phyloP scores from a whole-genome alignment of 768 basidiomycete species.

The Clitopilus passeckerianus region DNA sequence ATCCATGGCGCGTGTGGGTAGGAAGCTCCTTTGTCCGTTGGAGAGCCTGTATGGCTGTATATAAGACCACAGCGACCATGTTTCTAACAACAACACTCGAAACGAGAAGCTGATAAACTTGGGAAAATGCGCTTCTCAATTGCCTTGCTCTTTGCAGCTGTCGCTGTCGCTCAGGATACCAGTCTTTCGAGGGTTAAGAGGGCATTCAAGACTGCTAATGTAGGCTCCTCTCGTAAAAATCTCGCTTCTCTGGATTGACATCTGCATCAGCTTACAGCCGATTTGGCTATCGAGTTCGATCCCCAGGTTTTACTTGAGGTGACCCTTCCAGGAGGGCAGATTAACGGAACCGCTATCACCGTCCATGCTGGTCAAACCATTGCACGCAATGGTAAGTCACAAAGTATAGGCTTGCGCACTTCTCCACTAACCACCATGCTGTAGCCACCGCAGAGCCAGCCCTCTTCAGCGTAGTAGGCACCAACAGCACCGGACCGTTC shows the following conservation, averaged over 20 bases:
- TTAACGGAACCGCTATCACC: conserved; percentile 14
- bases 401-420: neutral
- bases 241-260: neutral
- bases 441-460: conserved; percentile 34
- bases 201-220: conserved; percentile 24
- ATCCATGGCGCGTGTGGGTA: neutral
- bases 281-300: conserved; percentile 16
- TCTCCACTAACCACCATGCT: neutral
- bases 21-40: neutral
- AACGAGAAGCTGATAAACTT: neutral
- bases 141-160: conserved; percentile 2
- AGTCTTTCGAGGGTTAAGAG: conserved; percentile 20
- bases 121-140: conserved; percentile 1
- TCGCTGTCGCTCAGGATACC: conserved; percentile 22
- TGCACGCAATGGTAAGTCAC: conserved; percentile 4
- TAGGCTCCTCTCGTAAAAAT: conserved; percentile 5
- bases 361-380: conserved; percentile 20
- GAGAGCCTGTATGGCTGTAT: neutral
- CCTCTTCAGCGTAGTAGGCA: conserved; percentile 22
- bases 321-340: conserved; percentile 13
- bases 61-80: neutral
- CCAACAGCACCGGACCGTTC: conserved; percentile 30
- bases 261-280: conserved; percentile 13
- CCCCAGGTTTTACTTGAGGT: conserved; percentile 20
- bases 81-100: neutral